Evolutionary conservation across 768 basidiomycete species (phyloP).

Genomic region (Tylopilus sp.): DNA sequence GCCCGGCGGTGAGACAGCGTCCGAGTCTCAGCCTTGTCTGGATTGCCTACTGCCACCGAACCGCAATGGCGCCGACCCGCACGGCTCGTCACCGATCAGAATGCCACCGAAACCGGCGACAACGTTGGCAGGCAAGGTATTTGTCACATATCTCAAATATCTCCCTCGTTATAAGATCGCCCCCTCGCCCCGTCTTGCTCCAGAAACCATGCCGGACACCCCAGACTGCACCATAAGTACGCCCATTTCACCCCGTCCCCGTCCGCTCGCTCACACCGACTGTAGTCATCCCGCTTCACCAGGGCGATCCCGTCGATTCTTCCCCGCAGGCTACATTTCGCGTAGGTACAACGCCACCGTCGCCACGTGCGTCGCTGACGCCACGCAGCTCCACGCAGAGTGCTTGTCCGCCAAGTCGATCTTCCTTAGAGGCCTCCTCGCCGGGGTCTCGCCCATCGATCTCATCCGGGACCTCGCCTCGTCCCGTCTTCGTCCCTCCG

Average conservation of each 20-base stretch:
- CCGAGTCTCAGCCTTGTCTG: background rate
- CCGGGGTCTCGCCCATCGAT: conserved; percentile 60
- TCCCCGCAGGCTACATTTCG: conserved; percentile 57
- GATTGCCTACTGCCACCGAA: background rate
- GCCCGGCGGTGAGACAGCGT: background rate
- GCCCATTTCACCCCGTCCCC: conserved; percentile 15
- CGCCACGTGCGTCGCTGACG: conserved; percentile 4
- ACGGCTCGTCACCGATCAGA: background rate
- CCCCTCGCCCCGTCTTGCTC: background rate
- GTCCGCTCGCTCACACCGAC: background rate
- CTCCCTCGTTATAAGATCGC: background rate
- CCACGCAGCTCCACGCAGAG: conserved; percentile 67
- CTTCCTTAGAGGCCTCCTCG: conserved; percentile 68
- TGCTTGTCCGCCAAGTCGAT: conserved; percentile 81
- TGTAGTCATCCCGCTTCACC: conserved; percentile 45
- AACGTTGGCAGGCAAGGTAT: background rate
- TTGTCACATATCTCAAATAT: background rate
- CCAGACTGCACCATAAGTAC: conserved; percentile 75
- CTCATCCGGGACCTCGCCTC: conserved; percentile 42
- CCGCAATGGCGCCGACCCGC: background rate
- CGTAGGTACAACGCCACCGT: conserved; percentile 37
- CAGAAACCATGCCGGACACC: background rate
- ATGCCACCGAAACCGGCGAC: conserved; percentile 7
- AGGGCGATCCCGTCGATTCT: conserved; percentile 33
- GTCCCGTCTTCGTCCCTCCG: conserved; percentile 17